A percentile compares a stretch with the other conserved stretches of the same genome.
Evolutionary conservation across 345 rosid species (phyloP).

Genomic region (Arabidopsis suecica): DNA sequence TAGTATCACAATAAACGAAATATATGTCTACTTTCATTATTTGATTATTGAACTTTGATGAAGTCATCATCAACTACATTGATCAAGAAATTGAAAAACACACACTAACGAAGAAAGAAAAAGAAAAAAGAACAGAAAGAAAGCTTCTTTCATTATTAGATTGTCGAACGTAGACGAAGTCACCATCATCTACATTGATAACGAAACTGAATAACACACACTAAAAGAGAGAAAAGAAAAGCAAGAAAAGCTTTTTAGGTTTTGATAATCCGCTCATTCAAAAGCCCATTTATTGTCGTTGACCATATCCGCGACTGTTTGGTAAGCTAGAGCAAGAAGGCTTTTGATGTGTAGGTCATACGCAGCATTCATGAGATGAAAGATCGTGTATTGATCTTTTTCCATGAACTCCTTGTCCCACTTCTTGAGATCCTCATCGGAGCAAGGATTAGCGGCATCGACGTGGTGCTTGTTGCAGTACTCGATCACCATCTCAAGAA

Average conservation of each 20-base stretch:
- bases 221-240: too few relatives aligned
- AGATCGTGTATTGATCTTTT: not conserved
- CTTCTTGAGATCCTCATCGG: constrained; percentile 1
- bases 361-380: not conserved
- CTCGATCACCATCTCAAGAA: not conserved
- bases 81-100: not conserved
- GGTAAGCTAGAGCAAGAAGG: not conserved
- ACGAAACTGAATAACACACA: too few relatives aligned
- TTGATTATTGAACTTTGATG: not conserved
- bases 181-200: too few relatives aligned
- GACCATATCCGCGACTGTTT: not conserved
- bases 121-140: too few relatives aligned
- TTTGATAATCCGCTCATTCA: not conserved
- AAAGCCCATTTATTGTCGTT: not conserved
- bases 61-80: not conserved
- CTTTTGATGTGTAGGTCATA: not conserved
- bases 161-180: too few relatives aligned
- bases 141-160: too few relatives aligned
- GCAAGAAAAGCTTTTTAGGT: not conserved
- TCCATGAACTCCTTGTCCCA: not conserved
- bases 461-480: not conserved
- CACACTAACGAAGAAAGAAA: not conserved
- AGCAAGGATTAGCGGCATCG: not conserved
- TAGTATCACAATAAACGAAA: not conserved
- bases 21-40: not conserved